Evolutionary conservation across 148 eudicot genomes (phyloP).

Genomic region (Hydrangea macrophylla): DNA sequence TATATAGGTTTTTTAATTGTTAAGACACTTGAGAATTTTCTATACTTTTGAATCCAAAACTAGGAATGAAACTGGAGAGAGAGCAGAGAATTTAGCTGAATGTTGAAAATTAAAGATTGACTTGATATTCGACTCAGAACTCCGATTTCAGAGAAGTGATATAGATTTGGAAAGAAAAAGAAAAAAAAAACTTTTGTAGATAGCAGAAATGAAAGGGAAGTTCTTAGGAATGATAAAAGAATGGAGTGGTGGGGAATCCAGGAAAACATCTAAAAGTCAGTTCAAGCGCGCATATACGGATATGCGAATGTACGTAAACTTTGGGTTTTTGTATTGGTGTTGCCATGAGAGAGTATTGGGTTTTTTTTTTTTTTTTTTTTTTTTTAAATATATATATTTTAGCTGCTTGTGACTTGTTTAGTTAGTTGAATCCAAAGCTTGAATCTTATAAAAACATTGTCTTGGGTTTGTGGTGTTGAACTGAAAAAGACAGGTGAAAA

Average conservation of each 20-base stretch:
- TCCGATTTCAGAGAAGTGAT: too few relatives aligned
- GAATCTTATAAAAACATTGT: not conserved
- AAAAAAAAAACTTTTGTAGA: too few relatives aligned
- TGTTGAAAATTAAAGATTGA: too few relatives aligned
- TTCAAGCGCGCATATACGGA: conserved; percentile 14
- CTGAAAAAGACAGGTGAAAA: not conserved
- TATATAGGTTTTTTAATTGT: too few relatives aligned
- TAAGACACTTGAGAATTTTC: too few relatives aligned
- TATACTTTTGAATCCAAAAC: too few relatives aligned
- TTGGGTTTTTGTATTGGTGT: not conserved
- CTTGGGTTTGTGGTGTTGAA: not conserved
- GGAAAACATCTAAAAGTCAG: not conserved
- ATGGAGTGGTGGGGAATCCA: conserved; percentile 1
- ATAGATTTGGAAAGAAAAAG: too few relatives aligned
- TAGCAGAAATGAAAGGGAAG: not conserved
- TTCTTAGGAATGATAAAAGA: not conserved
- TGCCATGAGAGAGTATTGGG: not conserved
- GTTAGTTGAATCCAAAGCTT: not conserved
- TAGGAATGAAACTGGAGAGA: too few relatives aligned
- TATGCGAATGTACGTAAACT: not conserved
- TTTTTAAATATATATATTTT: too few relatives aligned
- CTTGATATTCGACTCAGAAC: too few relatives aligned
- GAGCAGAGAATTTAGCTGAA: too few relatives aligned
- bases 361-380: too few relatives aligned
- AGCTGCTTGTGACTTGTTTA: not conserved